Evolutionary conservation across 192 early-diverging fungal species (phyloP), one percentile per base, ranked within the genome.

Genomic region (Diversispora epigaea): DNA sequence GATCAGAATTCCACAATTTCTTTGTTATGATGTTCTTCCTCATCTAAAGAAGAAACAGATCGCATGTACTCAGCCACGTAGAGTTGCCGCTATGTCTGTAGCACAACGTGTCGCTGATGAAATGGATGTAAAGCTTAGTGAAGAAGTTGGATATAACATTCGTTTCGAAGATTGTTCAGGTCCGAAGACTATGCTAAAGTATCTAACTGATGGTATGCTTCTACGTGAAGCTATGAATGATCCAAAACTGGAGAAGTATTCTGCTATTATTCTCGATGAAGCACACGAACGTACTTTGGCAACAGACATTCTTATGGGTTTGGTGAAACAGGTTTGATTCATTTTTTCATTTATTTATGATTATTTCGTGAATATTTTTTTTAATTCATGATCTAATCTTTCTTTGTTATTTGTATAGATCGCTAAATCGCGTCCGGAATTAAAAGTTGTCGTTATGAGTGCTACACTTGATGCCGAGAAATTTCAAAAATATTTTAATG

Each of bases 81-180:
- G 98, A 85, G 95, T 99, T 40, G 97, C 98, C 8, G 98, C 98
- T n/a, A 99, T 95, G 94, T 97, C 96, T 46, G 97, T 99, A 52
- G 97, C 98, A 12, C 91, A 95, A 82, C 96, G 98, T 85, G 98
- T 99, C 15, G 92, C 97, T 3, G 96, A 98, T 71, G 98, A 99
- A 74, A 82, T 99, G 86, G 96, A 97, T 76, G 93, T 96, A 11
- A 83, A 85, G 50, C 85, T 98, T n/a, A 96, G 98, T 25, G 87
- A 93, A 54, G 93, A 98, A 81, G 98, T 99, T 32, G 98, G 98
- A 65, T 99, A 98, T 84, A 92, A 89, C 76, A 99, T 99, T 78
- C 93, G 98, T 86, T 99, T 99, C 76, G 97, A 99, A 81, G 95
- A 98, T 80, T 90, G 91, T 79, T 98, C 97, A 3, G 91, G 91